Evolutionary conservation across 2,329 filamentous ascomycete species (phyloP).

Genomic region (Diplocarpon mali): DNA sequence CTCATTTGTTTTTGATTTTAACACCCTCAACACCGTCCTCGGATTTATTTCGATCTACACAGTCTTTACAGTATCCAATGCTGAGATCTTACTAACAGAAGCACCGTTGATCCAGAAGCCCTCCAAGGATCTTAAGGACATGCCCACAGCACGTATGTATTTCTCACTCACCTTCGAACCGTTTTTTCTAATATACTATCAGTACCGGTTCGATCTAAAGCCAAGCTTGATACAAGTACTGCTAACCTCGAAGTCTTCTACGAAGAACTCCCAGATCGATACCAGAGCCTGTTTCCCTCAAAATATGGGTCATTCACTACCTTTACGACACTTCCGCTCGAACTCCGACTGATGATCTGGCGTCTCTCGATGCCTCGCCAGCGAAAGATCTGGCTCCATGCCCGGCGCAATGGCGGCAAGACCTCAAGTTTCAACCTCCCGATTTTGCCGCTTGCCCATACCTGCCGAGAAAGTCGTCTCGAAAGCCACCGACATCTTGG

Average conservation of each 20-base stretch:
- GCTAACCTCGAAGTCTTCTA: neutral
- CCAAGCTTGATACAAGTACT: neutral
- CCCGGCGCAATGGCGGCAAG: neutral
- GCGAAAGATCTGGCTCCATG: neutral
- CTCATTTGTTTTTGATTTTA: too few species aligned
- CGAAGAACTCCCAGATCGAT: neutral
- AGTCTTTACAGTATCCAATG: too few species aligned
- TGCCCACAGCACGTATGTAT: too few species aligned
- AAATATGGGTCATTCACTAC: too few species aligned
- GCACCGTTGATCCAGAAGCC: too few species aligned
- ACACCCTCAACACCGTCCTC: too few species aligned
- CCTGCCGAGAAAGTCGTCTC: neutral
- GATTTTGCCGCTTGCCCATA: neutral
- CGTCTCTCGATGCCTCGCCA: neutral
- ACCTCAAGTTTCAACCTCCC: neutral
- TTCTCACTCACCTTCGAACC: neutral
- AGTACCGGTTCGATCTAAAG: neutral
- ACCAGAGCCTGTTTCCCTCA: neutral
- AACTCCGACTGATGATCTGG: slow-evolving; percentile 1
- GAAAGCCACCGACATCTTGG: neutral
- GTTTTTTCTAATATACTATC: neutral
- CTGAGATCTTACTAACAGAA: too few species aligned
- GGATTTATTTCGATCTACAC: too few species aligned
- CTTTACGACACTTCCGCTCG: neutral
- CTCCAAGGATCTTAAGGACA: too few species aligned